phyloP scores from a whole-genome alignment of 2,329 filamentous ascomycete genomes.

The Penicillium hesseltinei region DNA sequence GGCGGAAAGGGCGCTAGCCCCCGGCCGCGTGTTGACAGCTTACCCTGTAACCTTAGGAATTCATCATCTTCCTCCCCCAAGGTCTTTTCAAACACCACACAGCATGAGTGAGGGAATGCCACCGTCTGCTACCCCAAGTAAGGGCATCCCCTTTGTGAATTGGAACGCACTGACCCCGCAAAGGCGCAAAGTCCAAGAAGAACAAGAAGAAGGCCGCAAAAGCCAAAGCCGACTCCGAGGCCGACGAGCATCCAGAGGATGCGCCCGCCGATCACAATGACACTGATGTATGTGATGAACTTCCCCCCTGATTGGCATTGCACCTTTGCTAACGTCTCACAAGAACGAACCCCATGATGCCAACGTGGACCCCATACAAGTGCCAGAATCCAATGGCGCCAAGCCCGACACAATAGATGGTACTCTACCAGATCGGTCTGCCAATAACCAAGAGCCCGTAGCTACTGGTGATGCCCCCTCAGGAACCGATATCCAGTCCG shows the following conservation, averaged over 20 bases:
- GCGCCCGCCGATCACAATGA: conserved; percentile 26
- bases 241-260: conserved; percentile 15
- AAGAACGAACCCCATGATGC: conserved; percentile 19
- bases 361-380: conserved; percentile 13
- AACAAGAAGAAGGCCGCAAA: conserved; percentile 57
- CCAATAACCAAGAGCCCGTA: conserved; percentile 7
- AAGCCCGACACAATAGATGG: conserved; percentile 42
- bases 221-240: conserved; percentile 37
- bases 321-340: conserved; percentile 19
- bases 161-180: conserved; percentile 17
- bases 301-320: background rate
- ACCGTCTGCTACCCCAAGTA: conserved; percentile 26
- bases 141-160: conserved; percentile 1
- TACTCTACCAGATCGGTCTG: conserved; percentile 8
- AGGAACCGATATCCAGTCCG: conserved; percentile 7
- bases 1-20: conserved; percentile 27
- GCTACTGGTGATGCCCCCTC: conserved; percentile 7
- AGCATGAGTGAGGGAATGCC: conserved; percentile 25
- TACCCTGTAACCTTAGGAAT: conserved; percentile 14
- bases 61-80: conserved; percentile 8
- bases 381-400: conserved; percentile 29
- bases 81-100: conserved; percentile 3
- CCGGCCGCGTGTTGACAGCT: conserved; percentile 36
- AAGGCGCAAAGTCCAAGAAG: conserved; percentile 55
- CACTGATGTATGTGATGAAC: conserved; percentile 14